Evolutionary conservation across 176 grass and related monocot species (phyloP).

Genomic region (Aegilops tauschii): DNA sequence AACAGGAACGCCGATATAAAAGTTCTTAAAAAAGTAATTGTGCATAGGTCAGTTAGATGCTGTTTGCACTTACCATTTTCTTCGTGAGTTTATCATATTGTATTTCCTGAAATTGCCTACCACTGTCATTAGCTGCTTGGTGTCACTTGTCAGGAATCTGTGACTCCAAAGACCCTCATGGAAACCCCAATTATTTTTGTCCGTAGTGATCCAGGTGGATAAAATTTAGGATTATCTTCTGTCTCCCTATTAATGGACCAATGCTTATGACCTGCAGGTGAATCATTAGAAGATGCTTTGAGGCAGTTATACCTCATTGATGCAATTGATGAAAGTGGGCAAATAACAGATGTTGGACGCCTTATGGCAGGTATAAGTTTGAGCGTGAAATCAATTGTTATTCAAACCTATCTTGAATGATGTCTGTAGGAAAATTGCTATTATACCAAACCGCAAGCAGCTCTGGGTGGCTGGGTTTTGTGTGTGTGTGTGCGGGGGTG

Average conservation of each 20-base stretch:
- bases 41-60: not conserved
- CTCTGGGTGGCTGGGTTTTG: too few relatives aligned
- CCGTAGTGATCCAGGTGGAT: not conserved
- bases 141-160: not conserved
- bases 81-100: not conserved
- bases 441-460: not conserved
- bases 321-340: constrained; percentile 93
- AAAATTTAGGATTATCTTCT: not conserved
- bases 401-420: not conserved
- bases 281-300: constrained; percentile 97
- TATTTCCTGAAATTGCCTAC: not conserved
- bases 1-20: not conserved
- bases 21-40: not conserved
- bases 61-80: not conserved
- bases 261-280: constrained; percentile 54
- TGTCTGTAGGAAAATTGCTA: not conserved
- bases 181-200: not conserved
- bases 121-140: not conserved
- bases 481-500: too few relatives aligned
- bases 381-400: not conserved
- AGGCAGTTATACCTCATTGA: constrained; percentile 94
- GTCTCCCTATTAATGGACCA: not conserved
- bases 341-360: constrained; percentile 76
- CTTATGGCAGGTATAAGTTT: constrained; percentile 72
- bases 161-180: not conserved